These are phyloP conservation scores for Berkeleyomyces rouxiae DNA, from an alignment of 2,329 filamentous ascomycete genomes.

Conservation along the genomic window DNA sequence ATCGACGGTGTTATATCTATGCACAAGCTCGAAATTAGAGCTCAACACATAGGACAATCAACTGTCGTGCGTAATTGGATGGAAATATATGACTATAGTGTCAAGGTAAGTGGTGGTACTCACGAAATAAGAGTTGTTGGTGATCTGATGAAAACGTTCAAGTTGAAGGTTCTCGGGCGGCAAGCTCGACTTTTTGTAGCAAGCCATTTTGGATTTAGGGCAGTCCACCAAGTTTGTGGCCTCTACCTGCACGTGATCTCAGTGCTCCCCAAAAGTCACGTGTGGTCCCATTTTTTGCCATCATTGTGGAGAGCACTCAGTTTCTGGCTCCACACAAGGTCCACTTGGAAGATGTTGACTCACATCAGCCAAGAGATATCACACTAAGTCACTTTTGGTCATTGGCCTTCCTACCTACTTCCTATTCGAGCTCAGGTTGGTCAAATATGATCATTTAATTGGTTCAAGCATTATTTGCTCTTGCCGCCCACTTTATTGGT, in stretches of 20 bases:
- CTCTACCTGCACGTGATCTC: constrained; percentile 11
- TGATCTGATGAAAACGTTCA: constrained; percentile 10
- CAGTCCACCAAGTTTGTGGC: constrained; percentile 12
- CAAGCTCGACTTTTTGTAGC: constrained; percentile 12
- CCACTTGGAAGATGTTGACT: constrained; percentile 10
- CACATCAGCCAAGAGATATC: neutral
- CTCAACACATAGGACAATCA: neutral
- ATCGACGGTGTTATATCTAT: neutral
- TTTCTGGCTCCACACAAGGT: constrained; percentile 4
- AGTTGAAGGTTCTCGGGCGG: constrained; percentile 1
- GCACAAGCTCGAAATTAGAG: neutral
- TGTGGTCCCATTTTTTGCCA: neutral
- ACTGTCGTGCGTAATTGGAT: neutral
- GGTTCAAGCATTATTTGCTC: neutral
- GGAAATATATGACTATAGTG: neutral
- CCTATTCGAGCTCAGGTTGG: neutral
- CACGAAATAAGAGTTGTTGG: constrained; percentile 14
- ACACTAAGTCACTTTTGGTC: neutral
- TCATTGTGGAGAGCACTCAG: constrained; percentile 1
- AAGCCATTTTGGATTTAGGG: constrained; percentile 13
- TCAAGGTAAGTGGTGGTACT: neutral
- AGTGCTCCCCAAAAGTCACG: constrained; percentile 5
- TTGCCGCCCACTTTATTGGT: neutral
- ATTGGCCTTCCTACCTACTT: neutral
- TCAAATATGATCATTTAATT: constrained; percentile 6